phyloP scores from a whole-genome alignment of 108 stramenopile genomes.

The Cyclotella atomus region DNA sequence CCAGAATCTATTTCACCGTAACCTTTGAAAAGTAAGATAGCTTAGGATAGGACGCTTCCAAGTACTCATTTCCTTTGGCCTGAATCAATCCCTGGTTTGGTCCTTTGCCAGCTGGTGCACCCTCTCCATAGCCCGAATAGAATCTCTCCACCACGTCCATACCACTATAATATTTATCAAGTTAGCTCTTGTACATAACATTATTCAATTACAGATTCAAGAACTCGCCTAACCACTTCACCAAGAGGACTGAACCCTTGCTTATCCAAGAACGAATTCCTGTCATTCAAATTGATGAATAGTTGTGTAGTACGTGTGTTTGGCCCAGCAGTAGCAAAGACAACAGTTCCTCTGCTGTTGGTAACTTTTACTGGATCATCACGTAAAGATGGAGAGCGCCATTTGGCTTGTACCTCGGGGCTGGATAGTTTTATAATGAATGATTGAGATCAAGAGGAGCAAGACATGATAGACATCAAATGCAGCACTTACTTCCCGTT shows the following conservation, averaged over 20 bases:
- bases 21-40: conserved; percentile 81
- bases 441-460: no score
- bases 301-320: conserved; percentile 92
- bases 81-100: conserved; percentile 86
- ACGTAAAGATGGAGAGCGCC: conserved; percentile 56
- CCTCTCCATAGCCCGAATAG: conserved; percentile 88
- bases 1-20: conserved; percentile 29
- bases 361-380: conserved; percentile 89
- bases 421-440: neutral
- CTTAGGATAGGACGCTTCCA: conserved; percentile 74
- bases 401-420: conserved; percentile 70
- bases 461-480: no score
- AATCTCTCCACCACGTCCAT: conserved; percentile 90
- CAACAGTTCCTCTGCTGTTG: conserved; percentile 86
- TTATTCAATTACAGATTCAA: neutral
- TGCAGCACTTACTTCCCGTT: conserved; percentile 70
- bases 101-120: conserved; percentile 77
- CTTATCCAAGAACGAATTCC: conserved; percentile 90
- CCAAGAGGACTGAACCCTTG: conserved; percentile 94
- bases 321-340: conserved; percentile 91
- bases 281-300: conserved; percentile 77
- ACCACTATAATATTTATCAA: conserved; percentile 42
- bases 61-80: conserved; percentile 76
- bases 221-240: conserved; percentile 65
- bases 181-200: neutral